phyloP scores from a whole-genome alignment of 345 rosid genomes.

The Zanthoxylum bungeanum region DNA sequence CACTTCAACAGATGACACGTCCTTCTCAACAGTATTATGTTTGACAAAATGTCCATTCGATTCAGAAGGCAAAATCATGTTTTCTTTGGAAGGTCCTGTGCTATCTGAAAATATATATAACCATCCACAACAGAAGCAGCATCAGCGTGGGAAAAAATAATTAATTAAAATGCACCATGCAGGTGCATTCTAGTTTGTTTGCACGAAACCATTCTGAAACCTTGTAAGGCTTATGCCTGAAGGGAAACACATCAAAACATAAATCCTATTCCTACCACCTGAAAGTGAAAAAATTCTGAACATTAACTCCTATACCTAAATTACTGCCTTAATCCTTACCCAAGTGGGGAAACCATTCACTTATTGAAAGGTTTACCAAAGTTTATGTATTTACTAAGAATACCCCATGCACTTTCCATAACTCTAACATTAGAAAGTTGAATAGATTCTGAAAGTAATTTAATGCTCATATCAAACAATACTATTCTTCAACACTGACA shows the following conservation, averaged over 20 bases:
- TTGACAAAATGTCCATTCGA: slow-evolving; percentile 21
- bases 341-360: background rate
- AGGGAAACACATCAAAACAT: background rate
- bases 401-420: background rate
- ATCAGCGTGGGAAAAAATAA: slow-evolving; percentile 1
- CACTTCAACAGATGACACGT: slow-evolving; percentile 15
- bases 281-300: background rate
- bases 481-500: background rate
- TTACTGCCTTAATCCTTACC: background rate
- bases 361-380: background rate
- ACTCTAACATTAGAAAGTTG: background rate
- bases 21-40: slow-evolving; percentile 26
- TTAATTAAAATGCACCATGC: background rate
- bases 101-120: slow-evolving; percentile 33
- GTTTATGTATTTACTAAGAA: background rate
- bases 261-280: background rate
- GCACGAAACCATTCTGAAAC: background rate
- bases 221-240: background rate
- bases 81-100: slow-evolving; percentile 32
- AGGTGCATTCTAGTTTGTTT: background rate
- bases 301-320: background rate
- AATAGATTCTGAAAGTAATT: background rate
- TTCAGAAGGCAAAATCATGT: slow-evolving; percentile 22
- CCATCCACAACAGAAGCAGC: slow-evolving; percentile 21
- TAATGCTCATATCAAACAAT: background rate